Base-by-base conservation (phyloP, 1,284 basidiomycete genomes). In the Boletus hoseneyae region DNA sequence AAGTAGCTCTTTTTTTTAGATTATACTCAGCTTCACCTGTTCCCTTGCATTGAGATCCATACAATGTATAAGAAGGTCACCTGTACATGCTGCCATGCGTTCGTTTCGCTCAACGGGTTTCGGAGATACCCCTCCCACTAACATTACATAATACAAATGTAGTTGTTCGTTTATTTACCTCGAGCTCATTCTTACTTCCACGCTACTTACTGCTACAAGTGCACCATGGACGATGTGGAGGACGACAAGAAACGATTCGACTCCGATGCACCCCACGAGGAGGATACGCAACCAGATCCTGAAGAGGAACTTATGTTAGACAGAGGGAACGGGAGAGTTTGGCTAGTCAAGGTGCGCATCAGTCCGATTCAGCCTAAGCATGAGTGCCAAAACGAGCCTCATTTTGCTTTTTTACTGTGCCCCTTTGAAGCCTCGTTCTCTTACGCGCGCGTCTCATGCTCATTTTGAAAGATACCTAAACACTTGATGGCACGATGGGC, bases 231-330 rank as follows among this genome's bases (percentile, higher is more conserved):
- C 16, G 76, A 74, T 29, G 57, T 65, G 1, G 80, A 82, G 47
- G 85, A 87, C 39, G 85, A 88, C 50, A 87, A 85, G 69, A 88
- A 88, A 58, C 77, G 73, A 2, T 85, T 86, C 47, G 82, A 85
- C 47, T 69, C 77, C 1, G 78, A 82, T 23, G 68, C 58, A 15
- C 65, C 61, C 4, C 55, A 61, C 2, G 71, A 79, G 13, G 84
- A 85, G 19, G 83, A 85, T 36, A 57, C 72, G 1, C 79, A 81
- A 59, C 87, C 87, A 0, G 87, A 90, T 59, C 87, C 87, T 4
- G 84, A 90, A 50, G 87, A 90, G 63, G 75, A 79, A 25, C 73
- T 90, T 11, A 83, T 85, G 78, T 70, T 87, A 47, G 82, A 87
- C 63, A 76, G 82, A 55, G 84, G 83, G 29, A 79, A 80, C 48